Percentiles rank a stretch among this genome's conserved stretches.
phyloP scores from a whole-genome alignment of 169 alveolate species.

The Eimeria sp. region DNA sequence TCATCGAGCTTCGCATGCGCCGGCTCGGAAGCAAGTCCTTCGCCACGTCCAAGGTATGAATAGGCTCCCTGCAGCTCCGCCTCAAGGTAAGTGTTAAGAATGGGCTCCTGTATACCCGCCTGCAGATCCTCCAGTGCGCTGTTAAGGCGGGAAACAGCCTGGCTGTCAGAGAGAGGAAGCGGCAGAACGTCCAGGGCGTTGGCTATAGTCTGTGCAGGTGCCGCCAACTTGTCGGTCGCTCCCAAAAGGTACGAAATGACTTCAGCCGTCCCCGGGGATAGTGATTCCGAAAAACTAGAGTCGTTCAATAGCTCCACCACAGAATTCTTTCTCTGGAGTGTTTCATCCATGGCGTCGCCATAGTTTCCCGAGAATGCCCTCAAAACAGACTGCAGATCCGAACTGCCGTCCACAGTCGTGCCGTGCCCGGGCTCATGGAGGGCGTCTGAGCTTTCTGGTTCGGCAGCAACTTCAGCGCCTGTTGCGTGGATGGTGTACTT shows the following conservation, averaged over 20 bases:
- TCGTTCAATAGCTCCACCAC: neutral
- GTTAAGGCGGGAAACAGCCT: constrained; percentile 1
- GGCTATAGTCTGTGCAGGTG: neutral
- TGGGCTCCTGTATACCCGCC: neutral
- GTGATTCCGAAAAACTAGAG: neutral
- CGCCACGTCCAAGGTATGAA: neutral
- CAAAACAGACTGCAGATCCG: constrained; percentile 16
- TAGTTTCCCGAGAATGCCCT: neutral
- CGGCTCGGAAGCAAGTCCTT: constrained; percentile 2
- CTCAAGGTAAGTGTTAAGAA: neutral
- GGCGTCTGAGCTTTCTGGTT: neutral
- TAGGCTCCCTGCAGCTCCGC: neutral
- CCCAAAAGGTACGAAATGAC: neutral
- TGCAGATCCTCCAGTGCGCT: constrained; percentile 28
- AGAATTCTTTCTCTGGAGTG: neutral
- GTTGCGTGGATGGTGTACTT: neutral
- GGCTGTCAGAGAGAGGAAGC: constrained; percentile 47
- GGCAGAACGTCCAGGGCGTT: neutral
- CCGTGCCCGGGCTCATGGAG: neutral
- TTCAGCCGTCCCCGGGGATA: neutral
- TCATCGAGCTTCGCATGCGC: neutral
- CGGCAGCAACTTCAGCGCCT: neutral
- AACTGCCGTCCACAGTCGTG: neutral
- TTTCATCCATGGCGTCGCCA: neutral
- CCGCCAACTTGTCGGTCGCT: constrained; percentile 25